Base-by-base conservation (phyloP, 2,329 filamentous ascomycete genomes). In the Rachicladosporium sp. region DNA sequence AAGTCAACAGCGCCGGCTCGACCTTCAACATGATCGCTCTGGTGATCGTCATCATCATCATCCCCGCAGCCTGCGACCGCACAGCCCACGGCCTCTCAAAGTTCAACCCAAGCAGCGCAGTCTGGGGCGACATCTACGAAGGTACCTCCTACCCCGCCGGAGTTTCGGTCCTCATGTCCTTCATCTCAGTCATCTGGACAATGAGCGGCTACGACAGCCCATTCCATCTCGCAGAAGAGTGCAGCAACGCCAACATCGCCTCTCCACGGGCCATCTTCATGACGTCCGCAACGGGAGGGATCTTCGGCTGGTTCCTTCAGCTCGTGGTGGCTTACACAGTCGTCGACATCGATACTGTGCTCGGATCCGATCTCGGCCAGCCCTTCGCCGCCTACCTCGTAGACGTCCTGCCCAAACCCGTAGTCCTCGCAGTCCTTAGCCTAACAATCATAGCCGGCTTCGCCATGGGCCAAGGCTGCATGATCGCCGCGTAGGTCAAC, bases 211-310 rank as follows among this genome's bases (percentile, higher is more conserved):
- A 81, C 53, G 78, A 82, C 56, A 70, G 70, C 0, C 74, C 79
- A 0, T 84, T 84, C 56, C 80, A 85, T 59, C 60, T 85, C n/a
- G 71, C 76, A 3, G 80, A 86, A 53, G 80, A 86, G 58, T 85
- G 80, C 58, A 78, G 75, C 43, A 85, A 85, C 49, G 80, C 81
- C 21, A 76, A 73, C 48, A 61, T 84, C 34, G 80, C 81, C 23
- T 73, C 78, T 7, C 80, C 80, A 0, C 73, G 80, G 9, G 80
- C 80, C 6, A 86, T 85, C 38, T 73, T 83, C 30, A 64, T 84
- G 53, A 85, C 81, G 0, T 76, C 76, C 1, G 72, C 64, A 2
- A 65, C 78, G 2, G 81, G 81, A 4, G 80, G 80, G 1, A 45
- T 79, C 2, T 68, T 81, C 45, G 81, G 81, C 34, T 86, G 80